phyloP scores from a whole-genome alignment of 1,139 yeast genomes.

The Yamadazyma songkhlaensis region DNA sequence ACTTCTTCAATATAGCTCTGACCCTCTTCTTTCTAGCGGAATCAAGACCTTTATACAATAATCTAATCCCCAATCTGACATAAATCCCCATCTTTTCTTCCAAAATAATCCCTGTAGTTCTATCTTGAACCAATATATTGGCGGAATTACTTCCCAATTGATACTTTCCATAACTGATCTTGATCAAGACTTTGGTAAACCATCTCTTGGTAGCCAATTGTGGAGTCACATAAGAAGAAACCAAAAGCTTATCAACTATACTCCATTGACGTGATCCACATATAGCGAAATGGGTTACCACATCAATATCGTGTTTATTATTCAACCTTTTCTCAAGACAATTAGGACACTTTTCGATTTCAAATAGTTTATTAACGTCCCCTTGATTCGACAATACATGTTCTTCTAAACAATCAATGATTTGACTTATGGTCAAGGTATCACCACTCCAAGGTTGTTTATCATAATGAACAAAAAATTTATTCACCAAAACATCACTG shows the following conservation, averaged over 20 bases:
- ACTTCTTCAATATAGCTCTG: conserved; percentile 53
- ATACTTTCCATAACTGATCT: conserved; percentile 85
- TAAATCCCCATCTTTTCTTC: conserved; percentile 93
- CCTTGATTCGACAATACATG: conserved; percentile 24
- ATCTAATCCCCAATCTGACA: conserved; percentile 81
- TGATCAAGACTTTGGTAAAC: conserved; percentile 80
- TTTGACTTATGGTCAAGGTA: conserved; percentile 52
- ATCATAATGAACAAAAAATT: conserved; percentile 41
- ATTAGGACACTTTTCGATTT: conserved; percentile 70
- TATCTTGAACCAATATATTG: conserved; percentile 88
- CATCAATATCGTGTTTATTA: conserved; percentile 58
- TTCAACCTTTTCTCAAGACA: conserved; percentile 64
- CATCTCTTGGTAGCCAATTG: conserved; percentile 84
- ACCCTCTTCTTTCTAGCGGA: conserved; percentile 54
- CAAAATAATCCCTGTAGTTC: conserved; percentile 78
- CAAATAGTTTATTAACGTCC: conserved; percentile 44
- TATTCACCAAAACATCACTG: conserved; percentile 43
- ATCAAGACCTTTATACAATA: conserved; percentile 74
- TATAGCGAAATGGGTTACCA: conserved; percentile 81
- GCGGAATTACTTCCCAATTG: conserved; percentile 90
- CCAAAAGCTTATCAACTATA: conserved; percentile 60
- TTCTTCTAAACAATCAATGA: conserved; percentile 52
- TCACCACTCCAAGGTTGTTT: conserved; percentile 56
- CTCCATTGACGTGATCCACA: conserved; percentile 83
- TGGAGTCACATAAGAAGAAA: conserved; percentile 73